These are phyloP conservation scores for Fabrea salina DNA, from an alignment of 169 alveolate genomes.

Conservation along the genomic window DNA sequence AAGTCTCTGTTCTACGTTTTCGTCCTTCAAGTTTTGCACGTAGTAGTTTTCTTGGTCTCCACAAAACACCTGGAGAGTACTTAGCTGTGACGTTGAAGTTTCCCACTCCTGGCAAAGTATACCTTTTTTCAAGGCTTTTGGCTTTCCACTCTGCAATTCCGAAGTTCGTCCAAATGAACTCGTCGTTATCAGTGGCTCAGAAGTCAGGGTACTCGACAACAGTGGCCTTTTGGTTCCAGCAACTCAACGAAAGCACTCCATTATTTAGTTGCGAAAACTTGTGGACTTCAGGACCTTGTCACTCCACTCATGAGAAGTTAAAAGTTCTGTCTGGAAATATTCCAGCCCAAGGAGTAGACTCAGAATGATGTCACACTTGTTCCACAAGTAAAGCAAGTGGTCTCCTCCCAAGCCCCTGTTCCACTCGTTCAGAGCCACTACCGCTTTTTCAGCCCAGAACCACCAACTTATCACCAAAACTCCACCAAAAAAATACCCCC, in stretches of 20 bases:
- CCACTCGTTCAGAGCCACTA: neutral
- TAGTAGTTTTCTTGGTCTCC: slow-evolving; percentile 4
- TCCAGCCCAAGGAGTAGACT: slow-evolving; percentile 13
- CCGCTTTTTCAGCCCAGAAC: neutral
- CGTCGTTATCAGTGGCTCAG: neutral
- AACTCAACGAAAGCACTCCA: neutral
- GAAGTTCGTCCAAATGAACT: neutral
- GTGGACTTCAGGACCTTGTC: neutral
- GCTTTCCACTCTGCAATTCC: neutral
- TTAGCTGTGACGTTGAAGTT: neutral
- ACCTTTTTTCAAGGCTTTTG: neutral
- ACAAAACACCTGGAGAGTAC: slow-evolving; percentile 18
- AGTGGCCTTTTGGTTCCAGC: neutral
- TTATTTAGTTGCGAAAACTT: neutral
- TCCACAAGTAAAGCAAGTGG: neutral
- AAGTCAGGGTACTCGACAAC: slow-evolving; percentile 22
- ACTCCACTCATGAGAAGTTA: neutral
- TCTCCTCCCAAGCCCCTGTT: neutral
- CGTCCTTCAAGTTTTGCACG: neutral
- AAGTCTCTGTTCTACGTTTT: neutral
- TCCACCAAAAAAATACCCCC: neutral
- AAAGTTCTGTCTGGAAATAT: neutral
- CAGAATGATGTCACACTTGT: neutral
- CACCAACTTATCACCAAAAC: neutral
- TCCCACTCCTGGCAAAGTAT: neutral